These are phyloP conservation scores for Claviceps sp. DNA, from an alignment of 2,329 filamentous ascomycete genomes.

Conservation along the genomic window DNA sequence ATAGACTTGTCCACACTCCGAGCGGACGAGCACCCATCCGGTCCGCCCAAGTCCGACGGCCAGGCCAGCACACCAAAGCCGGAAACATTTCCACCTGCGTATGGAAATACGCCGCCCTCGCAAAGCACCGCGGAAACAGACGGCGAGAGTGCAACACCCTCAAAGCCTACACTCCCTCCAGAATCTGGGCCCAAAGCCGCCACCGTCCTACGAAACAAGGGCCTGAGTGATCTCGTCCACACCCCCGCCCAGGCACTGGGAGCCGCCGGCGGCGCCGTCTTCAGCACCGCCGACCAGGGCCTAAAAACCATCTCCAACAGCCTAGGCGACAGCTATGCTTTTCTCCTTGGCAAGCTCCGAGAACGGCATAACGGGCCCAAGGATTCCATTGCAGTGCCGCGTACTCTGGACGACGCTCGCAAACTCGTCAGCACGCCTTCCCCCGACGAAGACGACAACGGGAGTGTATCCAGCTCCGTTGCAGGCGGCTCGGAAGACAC, in stretches of 20 bases:
- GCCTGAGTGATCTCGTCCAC: conserved; percentile 76
- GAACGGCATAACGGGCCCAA: conserved; percentile 43
- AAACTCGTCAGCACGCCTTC: conserved; percentile 70
- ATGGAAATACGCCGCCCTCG: conserved; percentile 26
- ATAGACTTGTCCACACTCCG: conserved; percentile 84
- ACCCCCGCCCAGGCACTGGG: conserved; percentile 70
- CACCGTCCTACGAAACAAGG: conserved; percentile 50
- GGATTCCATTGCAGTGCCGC: conserved; percentile 52
- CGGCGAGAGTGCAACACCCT: conserved; percentile 18
- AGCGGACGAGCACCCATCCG: conserved; percentile 60
- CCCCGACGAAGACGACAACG: conserved; percentile 47
- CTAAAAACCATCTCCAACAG: conserved; percentile 86
- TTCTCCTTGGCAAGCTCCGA: conserved; percentile 76
- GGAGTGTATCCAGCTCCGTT: conserved; percentile 40
- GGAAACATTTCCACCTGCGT: conserved; percentile 45
- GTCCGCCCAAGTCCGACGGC: conserved; percentile 44
- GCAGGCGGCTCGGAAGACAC: conserved; percentile 29
- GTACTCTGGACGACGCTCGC: conserved; percentile 83
- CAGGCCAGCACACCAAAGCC: conserved; percentile 34
- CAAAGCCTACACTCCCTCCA: conserved; percentile 24
- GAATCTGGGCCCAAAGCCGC: conserved; percentile 27
- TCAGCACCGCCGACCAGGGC: conserved; percentile 80
- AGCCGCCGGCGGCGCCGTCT: conserved; percentile 69
- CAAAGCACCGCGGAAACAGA: conserved; percentile 19
- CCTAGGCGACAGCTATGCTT: conserved; percentile 84